Evolutionary conservation across 2,329 filamentous ascomycete genomes (phyloP), one percentile per base, ranked within the genome.

Genomic region (Fusarium irregulare): DNA sequence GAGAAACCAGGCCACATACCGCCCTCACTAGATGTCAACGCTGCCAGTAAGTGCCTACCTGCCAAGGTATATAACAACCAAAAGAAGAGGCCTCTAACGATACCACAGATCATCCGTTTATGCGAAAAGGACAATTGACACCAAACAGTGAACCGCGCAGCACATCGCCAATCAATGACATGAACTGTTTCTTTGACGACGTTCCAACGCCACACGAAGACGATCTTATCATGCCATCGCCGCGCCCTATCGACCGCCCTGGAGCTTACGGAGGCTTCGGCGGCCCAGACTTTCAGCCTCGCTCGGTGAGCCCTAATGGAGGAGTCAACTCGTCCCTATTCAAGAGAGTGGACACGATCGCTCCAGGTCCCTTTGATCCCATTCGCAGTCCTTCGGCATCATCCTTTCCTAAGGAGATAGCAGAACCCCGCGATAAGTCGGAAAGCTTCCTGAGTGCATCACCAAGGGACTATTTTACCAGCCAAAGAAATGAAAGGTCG

Each of bases 281-380:
- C 51, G 66, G 68, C 10, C 66, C 66, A 18, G 69, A 71, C 25
- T 59, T 68, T 27, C 71, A 74, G 27, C 68, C 64, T 63, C 70
- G 71, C 27, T 75, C 73, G 23, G 50, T 70, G 37, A 73, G 72
- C 40, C 71, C 76, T 44, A 72, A 62, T 18, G 68, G 66, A 23
- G 53, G 60, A 50, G 47, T 70, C 28, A 72, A 73, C 48, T 70
- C 77, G 8, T 82, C 76, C 40, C 73, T 93, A 28, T 74, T 91
- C 71, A 85, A 87, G 66, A 86, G 88, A 54, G 88, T 92, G 84
- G 87, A 92, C 70, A 85, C 82, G 11, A 90, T 92, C 74, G 84
- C 88, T 2, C 88, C 90, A 2, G 90, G 89, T 0, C 90, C 91
- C 0, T 92, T 93, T 72, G 88, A 89, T 68, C 77, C 84, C 32